Evolutionary conservation across 2,329 filamentous ascomycete genomes (phyloP).

Genomic region (Colletotrichum eleusines): DNA sequence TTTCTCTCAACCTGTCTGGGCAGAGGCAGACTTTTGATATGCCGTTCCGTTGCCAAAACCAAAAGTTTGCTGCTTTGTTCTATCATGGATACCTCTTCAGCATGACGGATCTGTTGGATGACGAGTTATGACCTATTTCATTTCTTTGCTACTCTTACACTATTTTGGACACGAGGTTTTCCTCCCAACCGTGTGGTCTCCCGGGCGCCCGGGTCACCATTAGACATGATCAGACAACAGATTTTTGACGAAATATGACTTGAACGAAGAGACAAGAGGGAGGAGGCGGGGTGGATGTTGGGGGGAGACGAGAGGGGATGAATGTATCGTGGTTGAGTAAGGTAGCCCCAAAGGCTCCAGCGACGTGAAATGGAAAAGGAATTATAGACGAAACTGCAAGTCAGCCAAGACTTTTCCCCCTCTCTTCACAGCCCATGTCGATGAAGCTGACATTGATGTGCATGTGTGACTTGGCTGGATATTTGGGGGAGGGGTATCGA

Average conservation of each 20-base stretch:
- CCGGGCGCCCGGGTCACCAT: constrained; percentile 16
- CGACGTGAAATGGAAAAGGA: neutral
- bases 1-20: constrained; percentile 40
- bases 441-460: constrained; percentile 3
- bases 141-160: constrained; percentile 7
- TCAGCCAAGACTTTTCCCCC: neutral
- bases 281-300: neutral
- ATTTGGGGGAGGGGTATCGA: neutral
- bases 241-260: constrained; percentile 21
- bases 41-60: constrained; percentile 31
- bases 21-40: constrained; percentile 40
- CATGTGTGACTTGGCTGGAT: neutral
- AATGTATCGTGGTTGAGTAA: neutral
- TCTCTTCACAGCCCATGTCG: neutral
- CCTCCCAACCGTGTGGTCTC: constrained; percentile 10
- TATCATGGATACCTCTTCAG: constrained; percentile 43
- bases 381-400: constrained; percentile 12
- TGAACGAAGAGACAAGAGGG: constrained; percentile 8
- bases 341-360: neutral
- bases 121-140: constrained; percentile 39
- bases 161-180: constrained; percentile 19
- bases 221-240: constrained; percentile 19
- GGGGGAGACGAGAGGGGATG: neutral
- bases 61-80: constrained; percentile 42
- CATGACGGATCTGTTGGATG: constrained; percentile 42